Evolutionary conservation across 2,329 filamentous ascomycete genomes (phyloP).

Genomic region (Aureobasidium mangrovei): DNA sequence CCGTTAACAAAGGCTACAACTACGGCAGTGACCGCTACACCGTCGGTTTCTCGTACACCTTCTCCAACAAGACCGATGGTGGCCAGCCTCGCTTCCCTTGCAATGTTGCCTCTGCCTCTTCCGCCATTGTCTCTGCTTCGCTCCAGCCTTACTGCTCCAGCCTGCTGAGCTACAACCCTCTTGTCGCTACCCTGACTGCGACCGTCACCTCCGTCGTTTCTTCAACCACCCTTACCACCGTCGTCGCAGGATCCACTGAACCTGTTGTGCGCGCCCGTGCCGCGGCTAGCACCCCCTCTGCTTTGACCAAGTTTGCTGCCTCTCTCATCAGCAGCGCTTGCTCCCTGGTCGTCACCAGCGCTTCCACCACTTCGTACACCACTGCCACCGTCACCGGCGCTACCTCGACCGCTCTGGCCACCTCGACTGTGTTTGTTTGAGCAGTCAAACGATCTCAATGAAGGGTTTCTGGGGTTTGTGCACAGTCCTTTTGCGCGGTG

Average conservation of each 20-base stretch:
- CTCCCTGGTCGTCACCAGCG: background rate
- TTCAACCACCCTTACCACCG: background rate
- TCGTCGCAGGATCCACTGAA: too few relatives aligned
- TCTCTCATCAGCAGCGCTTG: conserved; percentile 15
- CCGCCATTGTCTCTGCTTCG: background rate
- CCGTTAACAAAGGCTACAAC: conserved; percentile 19
- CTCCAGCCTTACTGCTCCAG: conserved; percentile 16
- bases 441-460: too few relatives aligned
- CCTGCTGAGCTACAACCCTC: conserved; percentile 9
- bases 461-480: too few relatives aligned
- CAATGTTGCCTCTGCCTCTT: conserved; percentile 11
- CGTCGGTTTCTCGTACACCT: conserved; percentile 12
- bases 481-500: too few relatives aligned
- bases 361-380: background rate
- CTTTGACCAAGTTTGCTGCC: conserved; percentile 14
- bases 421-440: background rate
- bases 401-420: background rate
- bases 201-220: background rate
- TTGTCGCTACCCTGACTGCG: background rate
- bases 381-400: background rate
- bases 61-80: conserved; percentile 16
- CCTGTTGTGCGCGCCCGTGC: background rate
- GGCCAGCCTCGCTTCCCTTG: background rate
- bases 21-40: conserved; percentile 15
- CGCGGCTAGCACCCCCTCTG: conserved; percentile 4